phyloP scores from a whole-genome alignment of 768 basidiomycete genomes.

The Pulveroboletus ravenelii region DNA sequence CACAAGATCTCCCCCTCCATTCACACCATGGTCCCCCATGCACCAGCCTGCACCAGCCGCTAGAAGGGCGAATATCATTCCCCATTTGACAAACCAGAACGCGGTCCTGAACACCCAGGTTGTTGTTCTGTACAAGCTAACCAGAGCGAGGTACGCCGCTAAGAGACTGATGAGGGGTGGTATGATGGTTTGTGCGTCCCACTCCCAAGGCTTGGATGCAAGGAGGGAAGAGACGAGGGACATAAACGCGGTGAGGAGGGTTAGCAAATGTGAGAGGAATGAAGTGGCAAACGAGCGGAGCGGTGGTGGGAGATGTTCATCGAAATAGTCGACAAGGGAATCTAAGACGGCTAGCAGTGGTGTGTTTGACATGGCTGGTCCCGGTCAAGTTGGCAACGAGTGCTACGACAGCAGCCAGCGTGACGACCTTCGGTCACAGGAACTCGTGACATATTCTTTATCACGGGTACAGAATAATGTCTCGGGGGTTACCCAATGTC shows the following conservation, averaged over 20 bases:
- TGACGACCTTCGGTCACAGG: slow-evolving; percentile 20
- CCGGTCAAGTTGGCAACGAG: background rate
- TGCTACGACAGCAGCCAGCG: slow-evolving; percentile 21
- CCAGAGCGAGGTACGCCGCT: slow-evolving; percentile 69
- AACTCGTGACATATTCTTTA: slow-evolving; percentile 4
- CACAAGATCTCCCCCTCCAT: slow-evolving; percentile 31
- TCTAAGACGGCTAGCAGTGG: slow-evolving; percentile 48
- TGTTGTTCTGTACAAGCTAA: slow-evolving; percentile 75
- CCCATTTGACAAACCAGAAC: slow-evolving; percentile 78
- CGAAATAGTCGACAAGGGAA: slow-evolving; percentile 50
- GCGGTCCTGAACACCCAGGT: slow-evolving; percentile 64
- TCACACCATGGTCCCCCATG: slow-evolving; percentile 38
- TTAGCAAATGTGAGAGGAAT: slow-evolving; percentile 48
- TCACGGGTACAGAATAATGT: slow-evolving; percentile 9
- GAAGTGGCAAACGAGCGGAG: slow-evolving; percentile 49
- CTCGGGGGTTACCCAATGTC: slow-evolving; percentile 4
- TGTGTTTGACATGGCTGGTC: slow-evolving; percentile 25
- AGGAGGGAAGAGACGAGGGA: slow-evolving; percentile 45
- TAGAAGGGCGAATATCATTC: slow-evolving; percentile 49
- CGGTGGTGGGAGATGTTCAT: slow-evolving; percentile 50
- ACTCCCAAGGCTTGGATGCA: slow-evolving; percentile 50
- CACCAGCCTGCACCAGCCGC: slow-evolving; percentile 56
- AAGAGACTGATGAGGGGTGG: slow-evolving; percentile 73
- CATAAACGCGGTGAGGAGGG: slow-evolving; percentile 46
- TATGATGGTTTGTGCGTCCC: slow-evolving; percentile 63